Conservation (phyloP, 371 early-diverging fungal species). For the Saksenaea vasiformis region DNA sequence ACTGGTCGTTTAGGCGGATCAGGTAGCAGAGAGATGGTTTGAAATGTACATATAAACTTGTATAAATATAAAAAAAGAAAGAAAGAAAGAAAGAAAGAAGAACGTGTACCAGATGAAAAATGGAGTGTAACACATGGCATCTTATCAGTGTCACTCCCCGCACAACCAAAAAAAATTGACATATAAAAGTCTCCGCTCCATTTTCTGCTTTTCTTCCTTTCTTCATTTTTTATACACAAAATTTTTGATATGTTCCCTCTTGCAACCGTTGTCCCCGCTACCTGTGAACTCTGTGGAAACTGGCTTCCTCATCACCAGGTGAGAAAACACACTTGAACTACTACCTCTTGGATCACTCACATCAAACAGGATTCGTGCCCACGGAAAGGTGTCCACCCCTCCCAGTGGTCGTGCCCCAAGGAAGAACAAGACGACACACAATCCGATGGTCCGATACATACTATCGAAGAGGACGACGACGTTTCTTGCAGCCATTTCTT, state of each 20-base stretch:
- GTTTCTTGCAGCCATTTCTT: neutral
- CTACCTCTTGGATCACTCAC: neutral
- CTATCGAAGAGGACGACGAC: neutral
- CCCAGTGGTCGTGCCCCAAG: neutral
- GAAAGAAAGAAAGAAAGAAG: too few relatives aligned
- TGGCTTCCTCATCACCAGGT: slow-evolving; percentile 33
- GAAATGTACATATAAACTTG: neutral
- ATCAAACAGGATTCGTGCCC: slow-evolving; percentile 4
- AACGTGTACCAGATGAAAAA: slow-evolving; percentile 1
- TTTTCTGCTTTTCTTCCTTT: slow-evolving; percentile 4
- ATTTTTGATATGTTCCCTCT: slow-evolving; percentile 1
- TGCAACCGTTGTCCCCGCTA: slow-evolving; percentile 16
- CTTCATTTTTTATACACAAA: neutral
- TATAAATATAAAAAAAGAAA: slow-evolving; percentile 6
- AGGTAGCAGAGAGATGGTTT: slow-evolving; percentile 4
- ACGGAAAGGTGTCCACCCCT: neutral
- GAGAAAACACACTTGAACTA: neutral
- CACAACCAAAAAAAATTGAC: slow-evolving; percentile 1
- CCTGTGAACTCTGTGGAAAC: slow-evolving; percentile 33
- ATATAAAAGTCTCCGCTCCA: slow-evolving; percentile 7
- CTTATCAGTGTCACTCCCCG: slow-evolving; percentile 2
- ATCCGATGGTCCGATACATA: neutral
- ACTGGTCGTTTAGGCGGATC: slow-evolving; percentile 12
- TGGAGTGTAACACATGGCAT: neutral
- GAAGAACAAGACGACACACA: neutral